Base-by-base conservation (phyloP, 2,329 filamentous ascomycete species). In the Falciphora oryzae region DNA sequence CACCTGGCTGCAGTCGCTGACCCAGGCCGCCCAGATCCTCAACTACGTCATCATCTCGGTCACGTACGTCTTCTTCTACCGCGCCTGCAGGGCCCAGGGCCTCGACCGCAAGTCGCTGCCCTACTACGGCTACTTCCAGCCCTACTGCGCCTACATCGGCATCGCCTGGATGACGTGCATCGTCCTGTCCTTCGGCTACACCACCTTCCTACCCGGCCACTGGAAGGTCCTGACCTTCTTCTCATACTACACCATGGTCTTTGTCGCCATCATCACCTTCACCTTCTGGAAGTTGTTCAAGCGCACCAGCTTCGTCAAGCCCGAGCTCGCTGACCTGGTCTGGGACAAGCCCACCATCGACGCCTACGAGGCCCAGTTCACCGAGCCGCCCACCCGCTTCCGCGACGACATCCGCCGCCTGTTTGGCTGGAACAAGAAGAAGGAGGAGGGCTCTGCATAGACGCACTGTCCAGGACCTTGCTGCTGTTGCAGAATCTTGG, bases 261-360 rank as follows among this genome's bases (percentile, higher is more conserved):
- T 86, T 18, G 72, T 87, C 29, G 80, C 81, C 0, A 79, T 81
- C 10, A 71, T 84, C 50, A 75, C 86, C 32, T 89, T 83, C 71
- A 63, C 81, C 27, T 78, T 79, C 69, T 91, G 86, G 85, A 91
- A 91, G 75, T 10, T 90, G 1, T 27, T 86, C 72, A 85, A 87
- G 76, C 64, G 63, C 32, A 66, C 65, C 18, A 57, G 53, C 0
- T 65, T 66, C 22, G 64, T 69, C 14, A 64, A 61, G 18, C 67
- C 68, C 4, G 65, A 65, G 50, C 66, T 71, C 59, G 68, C 70
- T 4, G 71, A 72, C 62, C 65, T 72, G 59, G 53, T 70, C 8
- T 71, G 71, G 71, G 71, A 72, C 64, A 57, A 65, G 13, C 66
- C 64, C 13, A 27, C 60, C 18, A 67, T 72, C 35, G 62, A 65